Conservation (phyloP, 805 yeast species). For the Cyberlindnera amylophila region DNA sequence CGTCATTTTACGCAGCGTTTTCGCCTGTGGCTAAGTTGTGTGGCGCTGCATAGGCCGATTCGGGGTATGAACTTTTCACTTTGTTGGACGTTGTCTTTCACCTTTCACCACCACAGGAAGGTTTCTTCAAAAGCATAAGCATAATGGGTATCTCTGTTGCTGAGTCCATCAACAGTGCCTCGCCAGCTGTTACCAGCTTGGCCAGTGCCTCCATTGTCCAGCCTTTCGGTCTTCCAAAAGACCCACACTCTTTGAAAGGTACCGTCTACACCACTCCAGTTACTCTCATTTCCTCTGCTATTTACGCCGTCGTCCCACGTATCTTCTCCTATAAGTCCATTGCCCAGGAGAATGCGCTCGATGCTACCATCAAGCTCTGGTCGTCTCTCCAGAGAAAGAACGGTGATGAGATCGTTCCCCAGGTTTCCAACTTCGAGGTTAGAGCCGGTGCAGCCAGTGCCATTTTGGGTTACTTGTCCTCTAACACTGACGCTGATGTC, state of each 20-base stretch:
- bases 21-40: not conserved
- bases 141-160: constrained; percentile 16
- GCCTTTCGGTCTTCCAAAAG: constrained; percentile 49
- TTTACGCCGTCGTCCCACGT: constrained; percentile 45
- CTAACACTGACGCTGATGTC: constrained; percentile 29
- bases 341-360: constrained; percentile 58
- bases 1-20: too few relatives aligned
- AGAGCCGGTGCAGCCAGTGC: constrained; percentile 83
- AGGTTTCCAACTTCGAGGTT: constrained; percentile 56
- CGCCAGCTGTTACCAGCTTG: constrained; percentile 25
- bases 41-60: not conserved
- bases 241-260: constrained; percentile 15
- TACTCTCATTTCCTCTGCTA: constrained; percentile 49
- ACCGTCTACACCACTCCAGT: constrained; percentile 38
- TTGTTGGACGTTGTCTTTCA: not conserved
- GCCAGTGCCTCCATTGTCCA: constrained; percentile 38
- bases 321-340: constrained; percentile 69
- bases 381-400: constrained; percentile 45
- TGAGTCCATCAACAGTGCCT: constrained; percentile 21
- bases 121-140: too few relatives aligned
- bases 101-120: not conserved
- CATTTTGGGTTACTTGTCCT: constrained; percentile 62
- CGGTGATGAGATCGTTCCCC: constrained; percentile 55
- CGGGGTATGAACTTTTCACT: constrained; percentile 1
- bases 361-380: constrained; percentile 62